These are phyloP conservation scores for Tetraselmis striata DNA, from an alignment of 139 green algal species.

Conservation along the genomic window DNA sequence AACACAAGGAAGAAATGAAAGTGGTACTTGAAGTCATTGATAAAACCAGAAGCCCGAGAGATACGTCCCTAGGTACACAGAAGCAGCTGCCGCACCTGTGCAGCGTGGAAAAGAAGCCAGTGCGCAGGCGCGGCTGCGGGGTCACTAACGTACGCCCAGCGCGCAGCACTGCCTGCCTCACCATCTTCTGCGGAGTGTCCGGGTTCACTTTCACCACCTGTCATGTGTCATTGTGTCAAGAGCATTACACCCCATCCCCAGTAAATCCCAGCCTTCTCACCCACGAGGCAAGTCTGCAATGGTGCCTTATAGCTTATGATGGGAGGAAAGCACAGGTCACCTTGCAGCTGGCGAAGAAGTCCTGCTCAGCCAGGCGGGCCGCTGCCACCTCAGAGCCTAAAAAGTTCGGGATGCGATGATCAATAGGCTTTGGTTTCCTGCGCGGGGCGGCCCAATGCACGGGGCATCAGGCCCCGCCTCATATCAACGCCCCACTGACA, in stretches of 20 bases:
- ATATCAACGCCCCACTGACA: too few relatives aligned
- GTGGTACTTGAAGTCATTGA: too few relatives aligned
- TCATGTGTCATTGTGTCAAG: constrained; percentile 1
- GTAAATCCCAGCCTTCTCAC: neutral
- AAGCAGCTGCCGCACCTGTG: too few relatives aligned
- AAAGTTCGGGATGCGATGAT: constrained; percentile 82
- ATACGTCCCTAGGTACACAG: too few relatives aligned
- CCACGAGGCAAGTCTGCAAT: neutral
- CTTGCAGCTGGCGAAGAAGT: constrained; percentile 41
- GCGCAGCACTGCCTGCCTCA: constrained; percentile 36
- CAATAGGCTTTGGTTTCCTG: constrained; percentile 56
- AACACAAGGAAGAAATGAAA: too few relatives aligned
- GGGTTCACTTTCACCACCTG: constrained; percentile 63
- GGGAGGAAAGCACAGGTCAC: constrained; percentile 23
- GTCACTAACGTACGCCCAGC: constrained; percentile 57
- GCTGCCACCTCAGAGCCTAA: constrained; percentile 58
- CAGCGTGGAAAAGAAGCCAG: constrained; percentile 69
- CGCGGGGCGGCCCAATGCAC: too few relatives aligned
- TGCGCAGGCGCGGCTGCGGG: constrained; percentile 67
- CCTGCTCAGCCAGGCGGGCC: constrained; percentile 40
- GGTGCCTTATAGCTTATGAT: too few relatives aligned
- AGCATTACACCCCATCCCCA: neutral
- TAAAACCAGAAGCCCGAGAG: too few relatives aligned
- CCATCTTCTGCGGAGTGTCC: constrained; percentile 69
- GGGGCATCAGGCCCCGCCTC: too few relatives aligned